Evolutionary conservation across 768 basidiomycete genomes (phyloP), one percentile per base, ranked within the genome.

Genomic region (Xerocomus potaroensis): DNA sequence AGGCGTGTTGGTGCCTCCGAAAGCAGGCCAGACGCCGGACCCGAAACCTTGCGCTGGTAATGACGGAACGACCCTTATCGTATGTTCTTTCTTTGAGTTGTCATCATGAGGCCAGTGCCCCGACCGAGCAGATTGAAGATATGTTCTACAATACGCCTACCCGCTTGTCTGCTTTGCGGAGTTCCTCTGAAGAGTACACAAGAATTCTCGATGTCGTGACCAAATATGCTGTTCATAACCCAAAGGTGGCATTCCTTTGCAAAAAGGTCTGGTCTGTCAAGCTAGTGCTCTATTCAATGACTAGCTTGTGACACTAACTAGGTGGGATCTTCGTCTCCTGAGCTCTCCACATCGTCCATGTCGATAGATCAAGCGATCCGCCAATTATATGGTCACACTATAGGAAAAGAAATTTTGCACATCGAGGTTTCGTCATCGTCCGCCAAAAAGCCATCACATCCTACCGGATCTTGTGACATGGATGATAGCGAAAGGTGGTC

Each of bases 21-120:
- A 89, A 60, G 75, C 83, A 10, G 88, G 87, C 2, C 77, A 81
- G 41, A 76, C 75, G 1, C 62, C 79, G 0, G 87, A 93, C 37
- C 91, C 94, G 0, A 90, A 88, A 57, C 86, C 95, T 12, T 87
- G 84, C 51, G 95, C 96, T 15, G 93, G 93, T 5, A 96, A 94
- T 57, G 89, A 96, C 46, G 96, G 96, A 3, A 98, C 96, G 0
- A 84, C 81, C 2, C 84, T 98, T 36, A 84, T 77, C 2, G 94
- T 91, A 58, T 42, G 79, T 66, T 26, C 30, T 3, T 29, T 43
- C 9, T 19, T 43, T 47, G 53, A 21, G 16, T 38, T 1, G 23
- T 23, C 8, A 31, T n/a, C 18, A 18, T 30, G 3, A 14, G 16
- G 8, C 18, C 8, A 15, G 11, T 32, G 26, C 48, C 49, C n/a